Percentiles rank a stretch among this genome's conserved stretches.
Evolutionary conservation across 2,329 filamentous ascomycete genomes (phyloP).

Genomic region (Xylariaceae sp.): DNA sequence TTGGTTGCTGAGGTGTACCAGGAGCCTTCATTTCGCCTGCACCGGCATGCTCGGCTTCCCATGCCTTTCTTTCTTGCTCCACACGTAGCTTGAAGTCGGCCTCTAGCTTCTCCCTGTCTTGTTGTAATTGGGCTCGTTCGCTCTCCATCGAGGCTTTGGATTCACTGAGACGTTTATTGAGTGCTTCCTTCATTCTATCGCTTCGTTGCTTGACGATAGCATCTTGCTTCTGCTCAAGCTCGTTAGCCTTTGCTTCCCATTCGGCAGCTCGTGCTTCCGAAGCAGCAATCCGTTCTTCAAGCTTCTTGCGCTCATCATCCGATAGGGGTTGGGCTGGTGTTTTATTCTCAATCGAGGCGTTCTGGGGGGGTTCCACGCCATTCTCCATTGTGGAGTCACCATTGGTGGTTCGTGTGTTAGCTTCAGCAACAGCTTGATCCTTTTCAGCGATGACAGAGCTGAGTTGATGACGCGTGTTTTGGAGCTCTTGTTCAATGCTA

Average conservation of each 20-base stretch:
- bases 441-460: constrained; percentile 67
- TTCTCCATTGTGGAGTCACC: constrained; percentile 43
- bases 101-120: constrained; percentile 68
- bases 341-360: constrained; percentile 22
- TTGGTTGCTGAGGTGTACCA: constrained; percentile 50
- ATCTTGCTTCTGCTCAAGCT: constrained; percentile 68
- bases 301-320: constrained; percentile 63
- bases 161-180: constrained; percentile 75
- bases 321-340: constrained; percentile 47
- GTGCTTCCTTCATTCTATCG: constrained; percentile 71
- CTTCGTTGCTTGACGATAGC: constrained; percentile 68
- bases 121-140: constrained; percentile 65
- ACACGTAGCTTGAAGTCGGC: constrained; percentile 53
- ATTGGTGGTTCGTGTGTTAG: constrained; percentile 38
- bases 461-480: constrained; percentile 63
- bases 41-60: constrained; percentile 37
- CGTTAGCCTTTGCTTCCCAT: constrained; percentile 67
- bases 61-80: constrained; percentile 42
- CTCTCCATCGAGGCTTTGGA: constrained; percentile 56
- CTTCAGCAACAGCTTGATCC: constrained; percentile 62
- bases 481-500: constrained; percentile 68
- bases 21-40: constrained; percentile 34
- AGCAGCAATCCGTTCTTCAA: constrained; percentile 67
- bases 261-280: constrained; percentile 69
- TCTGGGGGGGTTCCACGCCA: constrained; percentile 29